Evolutionary conservation across 2,329 filamentous ascomycete genomes (phyloP).

Genomic region (Aureobasidium subglaciale): DNA sequence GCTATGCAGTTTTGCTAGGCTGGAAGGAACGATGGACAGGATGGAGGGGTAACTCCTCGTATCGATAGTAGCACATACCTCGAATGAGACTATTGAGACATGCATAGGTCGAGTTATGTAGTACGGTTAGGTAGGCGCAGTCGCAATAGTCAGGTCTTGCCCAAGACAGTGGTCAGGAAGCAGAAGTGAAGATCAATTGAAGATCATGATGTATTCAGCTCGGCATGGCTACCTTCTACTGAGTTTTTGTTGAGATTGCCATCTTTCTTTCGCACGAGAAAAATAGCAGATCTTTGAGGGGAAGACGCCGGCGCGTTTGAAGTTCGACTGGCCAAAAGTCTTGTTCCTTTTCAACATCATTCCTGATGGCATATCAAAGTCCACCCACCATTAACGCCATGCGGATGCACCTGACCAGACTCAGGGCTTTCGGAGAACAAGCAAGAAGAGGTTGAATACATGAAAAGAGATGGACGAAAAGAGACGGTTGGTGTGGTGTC

Average conservation of each 20-base stretch:
- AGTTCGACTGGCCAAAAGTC: neutral
- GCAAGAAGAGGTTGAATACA: neutral
- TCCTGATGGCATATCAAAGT: constrained; percentile 2
- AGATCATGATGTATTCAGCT: constrained; percentile 1
- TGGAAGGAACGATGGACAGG: neutral
- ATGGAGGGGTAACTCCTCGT: neutral
- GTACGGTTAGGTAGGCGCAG: neutral
- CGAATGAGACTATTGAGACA: neutral
- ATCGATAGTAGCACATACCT: constrained; percentile 4
- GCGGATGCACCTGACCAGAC: neutral
- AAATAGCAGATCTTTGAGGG: neutral
- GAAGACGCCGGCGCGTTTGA: neutral
- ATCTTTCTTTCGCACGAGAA: neutral
- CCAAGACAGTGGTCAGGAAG: neutral
- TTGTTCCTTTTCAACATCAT: neutral
- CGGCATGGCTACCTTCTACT: neutral
- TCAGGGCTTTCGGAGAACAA: neutral
- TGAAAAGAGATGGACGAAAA: neutral
- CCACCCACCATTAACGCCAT: neutral
- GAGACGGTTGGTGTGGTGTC: neutral
- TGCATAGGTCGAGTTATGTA: neutral
- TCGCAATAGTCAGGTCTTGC: neutral
- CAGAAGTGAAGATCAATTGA: neutral
- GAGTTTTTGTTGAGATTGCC: neutral
- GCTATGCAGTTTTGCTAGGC: neutral